Evolutionary conservation across 2,329 filamentous ascomycete species (phyloP), one percentile per base, ranked within the genome.

Genomic region (Pseudocercospora fijiensis): DNA sequence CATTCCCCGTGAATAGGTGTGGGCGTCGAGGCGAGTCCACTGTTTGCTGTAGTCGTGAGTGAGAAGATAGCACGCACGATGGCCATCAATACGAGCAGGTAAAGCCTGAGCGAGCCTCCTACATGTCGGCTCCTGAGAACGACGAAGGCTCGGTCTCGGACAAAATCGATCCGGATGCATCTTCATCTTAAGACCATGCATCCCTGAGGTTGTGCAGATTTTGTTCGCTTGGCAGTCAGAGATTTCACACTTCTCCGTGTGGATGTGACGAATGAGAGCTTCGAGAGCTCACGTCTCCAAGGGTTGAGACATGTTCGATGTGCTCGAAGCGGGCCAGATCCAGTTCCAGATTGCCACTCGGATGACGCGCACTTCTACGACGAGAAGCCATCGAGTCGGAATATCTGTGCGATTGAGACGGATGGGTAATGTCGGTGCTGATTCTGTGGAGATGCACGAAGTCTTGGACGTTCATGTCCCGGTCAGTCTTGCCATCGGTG

Each of bases 301-400:
- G 61, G 8, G 58, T 65, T 5, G 62, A 67, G 13, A 67, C 61
- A 30, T 67, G 52, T 41, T 70, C 66, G 4, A 65, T 57, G 27
- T 70, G 67, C 57, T 66, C 59, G 30, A 70, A 69, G 11, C 68
- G 65, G 20, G 68, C 68, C 22, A 70, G 41, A 26, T 67, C 58
- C 27, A 65, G 60, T 1, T 68, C 68, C 1, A 63, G 22, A 10
- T 30, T 41, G 28, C 45, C 63, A 20, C 45, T 43, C 11, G 26
- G 49, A 24, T 24, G 24, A 27, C 24, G 63, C 18, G 43, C 30
- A 58, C n/a, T 55, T 30, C 51, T 45, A 24, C 30, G 49, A 26
- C 28, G 57, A 20, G 56, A 63, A 16, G 59, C 51, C 20, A 61
- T 56, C n/a, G 58, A 61, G 30, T 61, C 57, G 11, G 57, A 56